Evolutionary conservation across 352 stramenopile species (phyloP).

Genomic region (Pythium chondricola): DNA sequence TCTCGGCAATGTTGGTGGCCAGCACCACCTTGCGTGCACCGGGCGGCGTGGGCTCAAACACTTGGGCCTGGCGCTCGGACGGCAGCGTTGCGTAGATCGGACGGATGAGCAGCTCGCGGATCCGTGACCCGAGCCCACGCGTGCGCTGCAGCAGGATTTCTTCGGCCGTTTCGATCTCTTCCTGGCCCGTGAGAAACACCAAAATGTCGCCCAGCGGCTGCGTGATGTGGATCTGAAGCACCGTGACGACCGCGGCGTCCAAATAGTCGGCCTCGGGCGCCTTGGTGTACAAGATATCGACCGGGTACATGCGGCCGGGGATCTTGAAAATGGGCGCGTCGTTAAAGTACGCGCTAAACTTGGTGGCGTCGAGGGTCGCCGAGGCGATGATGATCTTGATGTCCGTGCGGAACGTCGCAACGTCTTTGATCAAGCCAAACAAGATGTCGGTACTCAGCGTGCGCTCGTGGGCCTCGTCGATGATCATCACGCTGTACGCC

Average conservation of each 20-base stretch:
- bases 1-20: conserved; percentile 99
- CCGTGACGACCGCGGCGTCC: conserved; percentile 96
- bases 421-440: conserved; percentile 99
- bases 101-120: conserved; percentile 97
- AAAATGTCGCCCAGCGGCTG: conserved; percentile 97
- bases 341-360: conserved; percentile 99
- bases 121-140: conserved; percentile 92
- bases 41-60: conserved; percentile 97
- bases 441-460: conserved; percentile 98
- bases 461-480: conserved; percentile 99
- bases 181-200: conserved; percentile 99
- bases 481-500: conserved; percentile 97
- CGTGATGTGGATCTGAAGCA: conserved; percentile 98
- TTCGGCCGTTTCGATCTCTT: conserved; percentile 98
- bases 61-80: conserved; percentile 97
- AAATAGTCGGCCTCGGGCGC: conserved; percentile 98
- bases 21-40: conserved; percentile 97
- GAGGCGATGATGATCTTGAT: conserved; percentile 97
- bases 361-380: conserved; percentile 97
- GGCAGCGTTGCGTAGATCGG: conserved; percentile 99
- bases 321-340: conserved; percentile 99
- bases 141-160: conserved; percentile 95
- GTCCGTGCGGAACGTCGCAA: conserved; percentile 94
- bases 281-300: conserved; percentile 99
- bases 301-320: conserved; percentile 92